Base-by-base conservation (phyloP, 306 rosid genomes). In the Dalbergia oliveri region DNA sequence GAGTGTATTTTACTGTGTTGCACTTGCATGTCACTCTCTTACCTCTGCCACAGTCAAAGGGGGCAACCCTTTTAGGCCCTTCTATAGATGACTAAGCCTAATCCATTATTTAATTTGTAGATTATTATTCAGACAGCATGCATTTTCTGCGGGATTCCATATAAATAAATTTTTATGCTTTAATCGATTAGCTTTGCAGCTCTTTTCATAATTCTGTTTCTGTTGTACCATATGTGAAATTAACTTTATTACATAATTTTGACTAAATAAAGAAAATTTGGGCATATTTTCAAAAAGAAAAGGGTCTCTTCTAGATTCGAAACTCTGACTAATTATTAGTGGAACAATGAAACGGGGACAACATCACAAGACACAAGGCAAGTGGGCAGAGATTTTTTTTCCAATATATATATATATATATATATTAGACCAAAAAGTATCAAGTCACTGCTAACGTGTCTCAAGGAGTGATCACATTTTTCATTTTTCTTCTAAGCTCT, bases 221-320 rank as follows among this genome's bases (percentile, higher is more conserved):
- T 64, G 69, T 23, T 51, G 59, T 34, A n/a, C 41, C 69, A 15
- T 65, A 31, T 68, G 75, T 82, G 78, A 75, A 23, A 50, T 49
- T 69, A 66, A 56, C 65, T 75, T 79, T 56, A 37, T 47, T 66
- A 56, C 61, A 82, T 76, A 70, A 75, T 79, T 65, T 70, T 73
- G 33, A 76, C 86, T 74, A 64, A 85, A 50, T 77, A 77, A 67
- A 62, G 75, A 53, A 78, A n/a, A 47, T 73, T 13, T 63, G 56
- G 65, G 62, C 69, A 59, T 77, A 19, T 66, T 77, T 66, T 79
- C 53, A 68, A 10, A 76, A 50, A 50, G n/a, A 60, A 75, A 68
- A 33, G 5, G 54, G 69, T 82, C 76, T 73, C 70, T 67, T 65
- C 67, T 12, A n/a, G 72, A 57, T 77, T 63, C 39, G 63, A 79